Base-by-base conservation (phyloP, 352 stramenopile species). In the Phytophthora kernoviae region DNA sequence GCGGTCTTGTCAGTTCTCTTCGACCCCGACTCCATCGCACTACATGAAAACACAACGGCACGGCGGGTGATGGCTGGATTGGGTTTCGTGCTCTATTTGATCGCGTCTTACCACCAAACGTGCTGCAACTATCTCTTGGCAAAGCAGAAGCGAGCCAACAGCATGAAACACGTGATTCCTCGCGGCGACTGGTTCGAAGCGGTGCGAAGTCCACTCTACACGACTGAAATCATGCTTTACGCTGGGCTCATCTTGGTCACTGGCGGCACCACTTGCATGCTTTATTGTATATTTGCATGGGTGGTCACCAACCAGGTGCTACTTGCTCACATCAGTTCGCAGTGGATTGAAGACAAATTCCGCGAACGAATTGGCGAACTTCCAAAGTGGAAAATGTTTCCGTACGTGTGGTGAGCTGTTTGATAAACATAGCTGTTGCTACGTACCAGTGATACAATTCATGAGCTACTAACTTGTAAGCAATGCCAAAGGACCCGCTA, bases 151-250 rank as follows among this genome's bases (percentile, higher is more conserved):
- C 60, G 65, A 15, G 64, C 50, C 11, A 82, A 75, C 47, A 62
- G 58, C 20, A 70, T 75, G 47, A 70, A 77, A 41, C 62, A 92
- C 57, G 77, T 86, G 32, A 49, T 90, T 9, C 80, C 83, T 18
- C 64, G 54, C 5, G 83, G 83, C 10, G 77, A 84, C 43, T 92
- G 83, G 80, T 90, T 89, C 54, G 58, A 87, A 34, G 22, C 37
- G n/a, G 77, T 90, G 48, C 79, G 76, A 15, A 86, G 77, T 55
- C 80, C 83, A 7, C 72, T 90, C 9, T 90, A 90, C 60, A 67
- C 79, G 27, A 58, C 80, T 8, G 83, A 93, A 36, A 63, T 90
- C 30, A 70, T 88, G 41, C 69, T 93, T 15, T 93, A 93, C 49
- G 39, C 75, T 8, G 65, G 54, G 1, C 81, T 90, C n/a, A 33